These are phyloP conservation scores for Aspergillus ustus DNA, from an alignment of 2,329 filamentous ascomycete species.

Conservation along the genomic window DNA sequence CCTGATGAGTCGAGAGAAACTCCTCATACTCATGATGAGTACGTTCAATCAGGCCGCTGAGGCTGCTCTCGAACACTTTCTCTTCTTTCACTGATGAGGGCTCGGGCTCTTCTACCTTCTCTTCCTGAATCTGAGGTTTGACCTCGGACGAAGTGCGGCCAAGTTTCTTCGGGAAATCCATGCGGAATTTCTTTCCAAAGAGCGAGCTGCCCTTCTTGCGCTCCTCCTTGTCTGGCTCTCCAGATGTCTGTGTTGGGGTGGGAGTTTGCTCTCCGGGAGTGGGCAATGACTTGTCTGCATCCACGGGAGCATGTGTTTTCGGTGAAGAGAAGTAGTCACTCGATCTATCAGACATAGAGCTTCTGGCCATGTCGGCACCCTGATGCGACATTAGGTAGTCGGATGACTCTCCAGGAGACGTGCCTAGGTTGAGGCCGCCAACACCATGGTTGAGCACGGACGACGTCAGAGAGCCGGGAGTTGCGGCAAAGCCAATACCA, in stretches of 20 bases:
- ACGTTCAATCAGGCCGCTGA: constrained; percentile 51
- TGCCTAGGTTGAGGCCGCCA: constrained; percentile 35
- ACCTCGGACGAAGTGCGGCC: constrained; percentile 69
- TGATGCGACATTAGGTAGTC: constrained; percentile 54
- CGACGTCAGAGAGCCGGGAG: constrained; percentile 57
- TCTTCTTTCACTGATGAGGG: constrained; percentile 58
- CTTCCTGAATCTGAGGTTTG: constrained; percentile 74
- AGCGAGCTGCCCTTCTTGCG: constrained; percentile 63
- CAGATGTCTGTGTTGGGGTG: constrained; percentile 56
- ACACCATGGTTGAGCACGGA: constrained; percentile 29
- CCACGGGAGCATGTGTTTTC: constrained; percentile 52
- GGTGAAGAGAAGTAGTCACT: constrained; percentile 77
- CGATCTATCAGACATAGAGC: constrained; percentile 62
- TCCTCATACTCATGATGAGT: constrained; percentile 53
- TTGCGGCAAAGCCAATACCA: constrained; percentile 73
- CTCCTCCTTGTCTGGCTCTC: constrained; percentile 64
- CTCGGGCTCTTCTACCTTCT: constrained; percentile 66
- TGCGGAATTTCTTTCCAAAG: constrained; percentile 84
- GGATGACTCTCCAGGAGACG: constrained; percentile 37
- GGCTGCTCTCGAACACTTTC: constrained; percentile 51
- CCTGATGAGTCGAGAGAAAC: constrained; percentile 43
- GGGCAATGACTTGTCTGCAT: constrained; percentile 54
- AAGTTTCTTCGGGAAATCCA: constrained; percentile 79
- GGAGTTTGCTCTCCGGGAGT: constrained; percentile 50
- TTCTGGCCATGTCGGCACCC: constrained; percentile 53